Evolutionary conservation across 352 stramenopile genomes (phyloP).

Genomic region (Peronospora belbahrii): DNA sequence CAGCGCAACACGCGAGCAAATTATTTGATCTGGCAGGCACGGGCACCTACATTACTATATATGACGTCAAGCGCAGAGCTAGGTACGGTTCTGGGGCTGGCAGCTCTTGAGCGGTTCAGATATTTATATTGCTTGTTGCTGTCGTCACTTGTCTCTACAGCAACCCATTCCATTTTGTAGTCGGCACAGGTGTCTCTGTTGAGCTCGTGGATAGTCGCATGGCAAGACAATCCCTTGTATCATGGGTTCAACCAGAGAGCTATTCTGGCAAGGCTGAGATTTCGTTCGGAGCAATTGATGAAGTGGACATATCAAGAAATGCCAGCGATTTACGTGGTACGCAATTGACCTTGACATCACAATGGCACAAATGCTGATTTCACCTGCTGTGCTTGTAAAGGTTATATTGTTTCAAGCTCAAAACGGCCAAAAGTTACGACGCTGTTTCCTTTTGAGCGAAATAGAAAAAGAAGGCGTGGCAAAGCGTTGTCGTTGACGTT

Average conservation of each 20-base stretch:
- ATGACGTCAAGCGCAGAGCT: conserved; percentile 50
- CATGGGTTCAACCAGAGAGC: conserved; percentile 38
- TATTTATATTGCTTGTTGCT: conserved; percentile 1
- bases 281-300: conserved; percentile 37
- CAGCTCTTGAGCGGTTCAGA: not conserved
- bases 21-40: conserved; percentile 47
- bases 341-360: not conserved
- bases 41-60: conserved; percentile 40
- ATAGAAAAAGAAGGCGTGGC: conserved; percentile 13
- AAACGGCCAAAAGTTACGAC: conserved; percentile 32
- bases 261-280: conserved; percentile 14
- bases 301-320: conserved; percentile 31
- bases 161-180: conserved; percentile 60
- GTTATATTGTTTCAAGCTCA: conserved; percentile 38
- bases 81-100: conserved; percentile 22
- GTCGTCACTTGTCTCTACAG: conserved; percentile 14
- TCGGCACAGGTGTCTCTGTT: conserved; percentile 56
- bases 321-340: conserved; percentile 27
- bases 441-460: conserved; percentile 41
- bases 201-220: conserved; percentile 70
- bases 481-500: conserved; percentile 32
- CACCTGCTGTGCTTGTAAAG: conserved; percentile 7
- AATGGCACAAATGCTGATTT: not conserved
- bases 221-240: conserved; percentile 44
- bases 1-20: conserved; percentile 19